A percentile compares a stretch with the other conserved stretches of the same genome.
Evolutionary conservation across 2,329 filamentous ascomycete genomes (phyloP).

Genomic region (Ramularia collo-cygni): DNA sequence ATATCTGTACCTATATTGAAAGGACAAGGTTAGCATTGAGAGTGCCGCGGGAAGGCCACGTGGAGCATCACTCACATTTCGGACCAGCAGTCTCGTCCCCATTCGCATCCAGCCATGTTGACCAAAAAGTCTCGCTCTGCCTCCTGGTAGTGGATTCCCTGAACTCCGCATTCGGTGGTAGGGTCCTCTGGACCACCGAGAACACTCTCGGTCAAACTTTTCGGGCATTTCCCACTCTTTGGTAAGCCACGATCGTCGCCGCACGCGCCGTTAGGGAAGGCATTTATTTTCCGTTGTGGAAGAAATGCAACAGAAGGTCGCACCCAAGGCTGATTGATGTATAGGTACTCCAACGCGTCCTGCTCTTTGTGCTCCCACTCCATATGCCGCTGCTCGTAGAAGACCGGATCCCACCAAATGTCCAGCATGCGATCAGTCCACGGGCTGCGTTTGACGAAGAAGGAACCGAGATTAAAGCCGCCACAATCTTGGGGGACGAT

Average conservation of each 20-base stretch:
- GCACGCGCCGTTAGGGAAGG: slow-evolving; percentile 86
- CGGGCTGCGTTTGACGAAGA: slow-evolving; percentile 76
- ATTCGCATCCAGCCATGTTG: slow-evolving; percentile 98
- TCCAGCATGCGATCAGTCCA: slow-evolving; percentile 92
- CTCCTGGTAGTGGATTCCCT: slow-evolving; percentile 72
- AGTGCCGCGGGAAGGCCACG: too few species aligned
- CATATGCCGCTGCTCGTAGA: slow-evolving; percentile 98
- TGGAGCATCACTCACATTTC: too few species aligned
- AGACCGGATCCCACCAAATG: slow-evolving; percentile 96
- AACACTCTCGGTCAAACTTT: slow-evolving; percentile 12
- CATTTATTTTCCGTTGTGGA: slow-evolving; percentile 86
- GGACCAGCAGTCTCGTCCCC: slow-evolving; percentile 93
- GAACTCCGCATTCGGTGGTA: slow-evolving; percentile 27
- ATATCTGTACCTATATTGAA: too few species aligned
- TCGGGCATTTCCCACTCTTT: slow-evolving; percentile 29
- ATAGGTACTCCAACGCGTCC: slow-evolving; percentile 87
- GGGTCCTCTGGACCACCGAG: slow-evolving; percentile 10
- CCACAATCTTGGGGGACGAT: slow-evolving; percentile 88
- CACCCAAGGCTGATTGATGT: slow-evolving; percentile 86
- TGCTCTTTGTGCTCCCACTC: slow-evolving; percentile 99
- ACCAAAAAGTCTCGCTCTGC: slow-evolving; percentile 86
- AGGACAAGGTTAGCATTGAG: too few species aligned
- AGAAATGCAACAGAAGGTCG: slow-evolving; percentile 83
- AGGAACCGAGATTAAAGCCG: slow-evolving; percentile 94
- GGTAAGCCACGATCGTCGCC: slow-evolving; percentile 68